phyloP scores from a whole-genome alignment of 2,329 filamentous ascomycete species.

The Neofusicoccum cordaticola region DNA sequence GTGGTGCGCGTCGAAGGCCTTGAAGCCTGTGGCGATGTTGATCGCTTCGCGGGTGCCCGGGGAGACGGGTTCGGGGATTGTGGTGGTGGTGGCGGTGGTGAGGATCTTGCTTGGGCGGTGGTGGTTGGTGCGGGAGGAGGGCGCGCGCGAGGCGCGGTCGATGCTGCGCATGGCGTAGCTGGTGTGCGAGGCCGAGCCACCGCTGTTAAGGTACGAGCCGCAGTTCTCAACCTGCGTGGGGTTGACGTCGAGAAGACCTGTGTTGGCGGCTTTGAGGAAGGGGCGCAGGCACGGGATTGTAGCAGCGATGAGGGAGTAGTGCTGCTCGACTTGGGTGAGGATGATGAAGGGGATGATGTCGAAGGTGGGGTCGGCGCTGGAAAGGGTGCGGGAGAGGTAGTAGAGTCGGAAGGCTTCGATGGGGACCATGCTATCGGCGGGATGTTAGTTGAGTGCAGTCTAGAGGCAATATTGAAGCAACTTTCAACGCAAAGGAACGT shows the following conservation, averaged over 20 bases:
- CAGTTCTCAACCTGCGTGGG: background rate
- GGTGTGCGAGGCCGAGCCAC: background rate
- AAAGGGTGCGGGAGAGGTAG: background rate
- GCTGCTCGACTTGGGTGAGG: conserved; percentile 19
- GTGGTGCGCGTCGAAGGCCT: background rate
- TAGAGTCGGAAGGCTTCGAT: background rate
- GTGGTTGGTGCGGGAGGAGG: background rate
- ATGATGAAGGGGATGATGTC: background rate
- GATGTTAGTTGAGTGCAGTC: no score
- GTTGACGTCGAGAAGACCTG: conserved; percentile 2
- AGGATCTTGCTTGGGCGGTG: no score
- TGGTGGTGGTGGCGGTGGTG: no score
- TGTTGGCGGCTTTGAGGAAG: conserved; percentile 21
- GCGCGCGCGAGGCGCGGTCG: background rate
- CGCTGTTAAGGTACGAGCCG: background rate
- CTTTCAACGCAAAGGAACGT: background rate
- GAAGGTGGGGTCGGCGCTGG: background rate
- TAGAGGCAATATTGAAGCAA: no score
- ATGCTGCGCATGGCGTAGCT: background rate
- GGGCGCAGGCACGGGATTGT: conserved; percentile 23
- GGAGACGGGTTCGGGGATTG: no score
- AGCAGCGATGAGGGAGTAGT: conserved; percentile 23
- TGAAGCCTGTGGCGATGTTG: background rate
- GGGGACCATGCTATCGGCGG: background rate
- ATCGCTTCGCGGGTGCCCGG: background rate